Base-by-base conservation (phyloP, 2,329 filamentous ascomycete genomes). In the Bipolaris gigantea region DNA sequence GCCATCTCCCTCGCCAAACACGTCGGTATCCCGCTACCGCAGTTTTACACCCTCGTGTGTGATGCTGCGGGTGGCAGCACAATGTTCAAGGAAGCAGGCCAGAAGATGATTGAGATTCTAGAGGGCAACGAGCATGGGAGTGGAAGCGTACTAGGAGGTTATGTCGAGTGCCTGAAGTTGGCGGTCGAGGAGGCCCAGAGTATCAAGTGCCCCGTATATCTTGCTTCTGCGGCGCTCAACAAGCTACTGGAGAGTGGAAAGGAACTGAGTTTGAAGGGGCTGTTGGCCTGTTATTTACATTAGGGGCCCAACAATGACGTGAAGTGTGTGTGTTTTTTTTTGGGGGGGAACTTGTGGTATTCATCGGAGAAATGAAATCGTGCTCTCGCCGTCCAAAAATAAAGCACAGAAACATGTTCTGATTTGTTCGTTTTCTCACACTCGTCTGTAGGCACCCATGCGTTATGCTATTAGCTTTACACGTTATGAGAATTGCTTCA, bases 51-150 rank as follows among this genome's bases (percentile, higher is more conserved):
- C 27, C 53, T 76, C 18, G 71, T 67, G 1, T 66, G 67, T 10
- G 72, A 74, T 36, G 73, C 73, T 1, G 73, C 73, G 3, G 73
- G 73, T 23, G 72, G 71, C 2, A 75, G 73, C 48, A 56, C 55
- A 8, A 69, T 72, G 57, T 75, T 75, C 47, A 68, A 69, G 41
- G 57, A 66, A 2, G 63, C 58, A 18, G 73, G 71, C 0, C 56
- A 57, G 7, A 67, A 69, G 51, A 68, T 74, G 62, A 69, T 75
- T 43, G 50, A 63, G 1, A 59, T 70, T 9, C 40, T 75, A 38
- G 69, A 70, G 9, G 72, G 71, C 0, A 62, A 69, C 40, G 59
- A 59, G 13, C 58, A 61, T 27, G 59, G 55, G 0, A 60, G 51
- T 9, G 60, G 53, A 3, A 60, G 53, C n/a, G 58, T 58, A 3